These are phyloP conservation scores for Coemansia furcata DNA, from an alignment of 192 early-diverging fungal genomes.

Conservation along the genomic window DNA sequence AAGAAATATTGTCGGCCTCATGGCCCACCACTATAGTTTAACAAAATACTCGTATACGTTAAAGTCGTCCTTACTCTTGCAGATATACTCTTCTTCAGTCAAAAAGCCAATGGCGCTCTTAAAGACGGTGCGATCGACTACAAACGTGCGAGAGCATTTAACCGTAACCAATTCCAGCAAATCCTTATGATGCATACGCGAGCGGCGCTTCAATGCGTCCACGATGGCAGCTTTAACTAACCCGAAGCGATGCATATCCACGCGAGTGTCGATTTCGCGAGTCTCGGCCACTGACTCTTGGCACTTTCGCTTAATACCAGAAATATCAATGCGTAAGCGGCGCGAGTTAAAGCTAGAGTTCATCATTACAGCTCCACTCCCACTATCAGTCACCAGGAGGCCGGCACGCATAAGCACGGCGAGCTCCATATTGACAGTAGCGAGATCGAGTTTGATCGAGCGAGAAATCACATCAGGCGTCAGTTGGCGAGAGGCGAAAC, in stretches of 20 bases:
- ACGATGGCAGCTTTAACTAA: neutral
- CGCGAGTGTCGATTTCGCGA: slow-evolving; percentile 67
- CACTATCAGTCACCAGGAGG: neutral
- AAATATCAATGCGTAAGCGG: slow-evolving; percentile 81
- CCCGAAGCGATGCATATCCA: slow-evolving; percentile 51
- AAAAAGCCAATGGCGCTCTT: neutral
- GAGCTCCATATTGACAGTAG: neutral
- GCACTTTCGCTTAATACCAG: slow-evolving; percentile 74
- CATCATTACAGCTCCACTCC: slow-evolving; percentile 19
- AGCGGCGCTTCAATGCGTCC: neutral
- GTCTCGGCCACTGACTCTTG: slow-evolving; percentile 79
- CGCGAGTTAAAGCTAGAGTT: slow-evolving; percentile 79
- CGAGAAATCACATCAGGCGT: slow-evolving; percentile 62
- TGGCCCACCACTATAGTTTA: neutral
- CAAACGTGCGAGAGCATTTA: neutral
- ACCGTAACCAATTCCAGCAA: neutral
- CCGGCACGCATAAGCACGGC: neutral
- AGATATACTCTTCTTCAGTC: neutral
- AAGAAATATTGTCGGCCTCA: neutral
- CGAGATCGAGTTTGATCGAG: neutral
- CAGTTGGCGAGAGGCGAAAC: slow-evolving; percentile 39
- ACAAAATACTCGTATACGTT: neutral
- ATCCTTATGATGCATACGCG: neutral
- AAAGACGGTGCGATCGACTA: neutral
- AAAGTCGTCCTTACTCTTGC: neutral